These are phyloP conservation scores for Quercus gilva DNA, from an alignment of 306 rosid genomes.

Conservation along the genomic window DNA sequence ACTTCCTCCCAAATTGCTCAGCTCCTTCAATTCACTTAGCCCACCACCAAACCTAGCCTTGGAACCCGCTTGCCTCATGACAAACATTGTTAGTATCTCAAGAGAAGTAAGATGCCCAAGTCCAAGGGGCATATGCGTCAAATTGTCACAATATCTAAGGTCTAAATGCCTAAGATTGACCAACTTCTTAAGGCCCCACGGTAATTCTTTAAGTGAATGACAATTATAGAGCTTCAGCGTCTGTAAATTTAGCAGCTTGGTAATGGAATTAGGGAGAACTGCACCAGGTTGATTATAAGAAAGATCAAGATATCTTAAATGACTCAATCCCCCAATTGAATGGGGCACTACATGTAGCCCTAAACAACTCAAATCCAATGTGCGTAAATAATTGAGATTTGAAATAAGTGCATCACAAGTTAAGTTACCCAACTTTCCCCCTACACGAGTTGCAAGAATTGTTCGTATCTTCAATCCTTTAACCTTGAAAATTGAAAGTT, in stretches of 20 bases:
- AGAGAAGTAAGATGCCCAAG: background rate
- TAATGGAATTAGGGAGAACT: background rate
- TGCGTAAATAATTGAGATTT: background rate
- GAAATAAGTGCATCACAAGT: accelerated
- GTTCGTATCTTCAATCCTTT: too few relatives aligned
- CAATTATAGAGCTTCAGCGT: conserved; percentile 9
- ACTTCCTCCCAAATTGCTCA: too few relatives aligned
- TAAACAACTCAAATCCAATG: conserved; percentile 11
- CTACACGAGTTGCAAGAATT: too few relatives aligned
- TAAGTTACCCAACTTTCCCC: accelerated
- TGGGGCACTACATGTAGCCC: background rate
- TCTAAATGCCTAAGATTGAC: conserved; percentile 15
- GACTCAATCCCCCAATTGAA: conserved; percentile 6
- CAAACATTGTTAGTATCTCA: background rate
- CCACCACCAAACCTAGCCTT: background rate
- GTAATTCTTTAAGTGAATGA: background rate
- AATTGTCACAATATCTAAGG: background rate
- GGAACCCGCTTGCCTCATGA: background rate
- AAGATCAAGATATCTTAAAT: conserved; percentile 3
- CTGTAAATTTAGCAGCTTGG: conserved; percentile 3
- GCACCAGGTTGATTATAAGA: background rate
- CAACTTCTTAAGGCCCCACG: background rate
- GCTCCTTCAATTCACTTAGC: background rate
- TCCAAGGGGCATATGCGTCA: conserved; percentile 7
- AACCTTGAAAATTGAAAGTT: accelerated